phyloP scores from a whole-genome alignment of 2,329 filamentous ascomycete genomes.

The Ambrosiella cleistominuta region DNA sequence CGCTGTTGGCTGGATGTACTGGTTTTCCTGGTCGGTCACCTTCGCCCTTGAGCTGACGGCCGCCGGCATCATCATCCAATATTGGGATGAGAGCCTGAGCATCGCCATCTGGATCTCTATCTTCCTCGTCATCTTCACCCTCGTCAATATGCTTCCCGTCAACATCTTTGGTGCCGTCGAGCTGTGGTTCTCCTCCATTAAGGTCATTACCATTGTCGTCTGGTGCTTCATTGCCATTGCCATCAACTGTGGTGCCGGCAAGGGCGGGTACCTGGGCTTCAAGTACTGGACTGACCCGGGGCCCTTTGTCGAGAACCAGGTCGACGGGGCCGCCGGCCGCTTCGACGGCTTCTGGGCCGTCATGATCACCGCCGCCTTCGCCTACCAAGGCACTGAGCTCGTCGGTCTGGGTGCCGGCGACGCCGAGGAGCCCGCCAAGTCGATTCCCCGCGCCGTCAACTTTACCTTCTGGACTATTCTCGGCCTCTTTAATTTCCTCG shows the following conservation, averaged over 20 bases:
- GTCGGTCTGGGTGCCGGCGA: conserved; percentile 67
- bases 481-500: conserved; percentile 43
- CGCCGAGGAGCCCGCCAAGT: conserved; percentile 52
- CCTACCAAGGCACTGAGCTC: conserved; percentile 56
- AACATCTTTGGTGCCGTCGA: conserved; percentile 60
- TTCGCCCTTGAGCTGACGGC: conserved; percentile 57
- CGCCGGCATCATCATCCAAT: conserved; percentile 58
- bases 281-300: conserved; percentile 52
- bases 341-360: conserved; percentile 55
- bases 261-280: conserved; percentile 58
- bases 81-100: conserved; percentile 45
- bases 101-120: conserved; percentile 57
- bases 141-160: conserved; percentile 53
- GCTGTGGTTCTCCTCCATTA: conserved; percentile 62
- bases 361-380: conserved; percentile 50
- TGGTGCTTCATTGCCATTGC: conserved; percentile 64
- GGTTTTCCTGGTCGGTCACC: conserved; percentile 60
- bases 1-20: conserved; percentile 70
- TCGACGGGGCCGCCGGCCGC: conserved; percentile 35
- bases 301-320: conserved; percentile 45
- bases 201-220: conserved; percentile 56
- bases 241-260: conserved; percentile 52
- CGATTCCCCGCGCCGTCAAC: conserved; percentile 53
- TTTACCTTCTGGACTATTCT: conserved; percentile 64
- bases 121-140: conserved; percentile 54